Evolutionary conservation across 2,329 filamentous ascomycete genomes (phyloP), one percentile per base, ranked within the genome.

Genomic region (Pleomassaria siparia): DNA sequence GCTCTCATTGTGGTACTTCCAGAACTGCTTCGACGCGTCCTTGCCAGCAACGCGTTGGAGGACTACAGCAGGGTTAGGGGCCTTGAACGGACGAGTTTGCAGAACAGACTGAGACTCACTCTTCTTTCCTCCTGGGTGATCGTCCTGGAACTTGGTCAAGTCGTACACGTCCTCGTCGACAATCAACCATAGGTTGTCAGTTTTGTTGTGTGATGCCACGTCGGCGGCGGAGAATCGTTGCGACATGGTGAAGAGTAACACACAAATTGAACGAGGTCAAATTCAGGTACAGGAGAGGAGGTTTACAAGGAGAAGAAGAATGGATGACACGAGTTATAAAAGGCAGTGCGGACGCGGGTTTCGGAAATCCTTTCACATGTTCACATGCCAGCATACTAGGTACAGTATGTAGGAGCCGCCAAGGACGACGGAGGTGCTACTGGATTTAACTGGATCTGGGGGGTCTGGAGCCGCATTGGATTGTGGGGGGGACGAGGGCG

Each of bases 81-180:
- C 16, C 7, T 5, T 3, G 35, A 12, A n/a, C 13, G 20, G 9
- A 12, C 3, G 18, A 32, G 36, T 25, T 9, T 18, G 13, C n/a
- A 4, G 15, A 21, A 20, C 10, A 10, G 32, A 18, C 30, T 13
- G 26, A 6, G 56, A 47, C 78, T 55, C 73, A 85, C 83, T 87
- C 75, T 87, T 87, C 74, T 87, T 86, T 54, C 83, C 81, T 82
- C 89, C 90, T 10, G 73, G 73, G 55, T 77, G 75, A 55, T 78
- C 75, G 24, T 78, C 73, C 54, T 76, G 74, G 59, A 78, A 79
- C 53, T 74, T 91, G 61, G 91, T 95, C 63, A 97, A 71, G 69
- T 99, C 92, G 73, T 96, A 97, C 59, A 97, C 92, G 73, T 97
- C 92, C 63, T 91, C 88, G 59, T 97, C 92, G 58, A 97, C 85